Evolutionary conservation across 2,329 filamentous ascomycete genomes (phyloP).

Genomic region (Trichoderma sp.): DNA sequence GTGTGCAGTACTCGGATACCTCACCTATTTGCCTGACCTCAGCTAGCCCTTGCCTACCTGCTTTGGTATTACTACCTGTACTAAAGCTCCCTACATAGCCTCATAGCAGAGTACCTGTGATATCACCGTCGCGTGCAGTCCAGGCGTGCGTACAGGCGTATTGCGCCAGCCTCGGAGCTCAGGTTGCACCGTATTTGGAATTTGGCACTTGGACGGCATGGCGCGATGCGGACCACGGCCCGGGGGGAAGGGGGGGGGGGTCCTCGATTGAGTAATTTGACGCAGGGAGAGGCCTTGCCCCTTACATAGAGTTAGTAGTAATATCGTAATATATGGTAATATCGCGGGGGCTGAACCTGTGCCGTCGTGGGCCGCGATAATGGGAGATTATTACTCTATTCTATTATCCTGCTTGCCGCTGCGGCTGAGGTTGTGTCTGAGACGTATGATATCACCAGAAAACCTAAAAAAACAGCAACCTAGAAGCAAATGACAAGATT

Average conservation of each 20-base stretch:
- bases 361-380: neutral
- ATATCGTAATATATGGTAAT: no score
- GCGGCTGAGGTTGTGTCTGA: constrained; percentile 2
- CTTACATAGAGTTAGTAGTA: neutral
- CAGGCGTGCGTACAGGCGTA: no score
- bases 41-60: no score
- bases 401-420: neutral
- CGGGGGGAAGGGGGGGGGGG: neutral
- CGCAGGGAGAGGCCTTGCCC: neutral
- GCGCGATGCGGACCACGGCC: constrained; percentile 11
- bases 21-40: no score
- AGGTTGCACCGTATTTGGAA: constrained; percentile 5
- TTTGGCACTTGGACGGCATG: neutral
- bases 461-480: neutral
- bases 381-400: neutral
- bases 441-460: no score
- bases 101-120: no score
- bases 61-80: neutral
- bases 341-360: constrained; percentile 3
- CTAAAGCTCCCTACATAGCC: neutral
- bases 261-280: neutral
- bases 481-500: no score
- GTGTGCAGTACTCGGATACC: neutral
- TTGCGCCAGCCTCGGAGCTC: no score
- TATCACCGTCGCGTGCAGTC: no score